Conservation (phyloP, 2,329 filamentous ascomycete genomes). For the Fusarium graminum region DNA sequence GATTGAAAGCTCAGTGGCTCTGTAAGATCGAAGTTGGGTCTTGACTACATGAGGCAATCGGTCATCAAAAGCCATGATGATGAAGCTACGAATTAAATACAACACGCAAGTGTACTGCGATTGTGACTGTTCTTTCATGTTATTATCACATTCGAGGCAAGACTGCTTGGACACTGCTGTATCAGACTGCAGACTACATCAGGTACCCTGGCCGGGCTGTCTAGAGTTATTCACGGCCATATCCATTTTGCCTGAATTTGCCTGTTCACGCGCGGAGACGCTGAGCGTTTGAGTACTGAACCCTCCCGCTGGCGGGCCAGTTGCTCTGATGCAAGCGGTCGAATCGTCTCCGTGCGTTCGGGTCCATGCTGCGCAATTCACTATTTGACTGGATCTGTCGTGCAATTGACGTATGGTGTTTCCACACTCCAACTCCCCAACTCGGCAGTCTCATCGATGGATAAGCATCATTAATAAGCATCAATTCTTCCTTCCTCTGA, state of each 20-base stretch:
- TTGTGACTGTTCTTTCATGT: not conserved
- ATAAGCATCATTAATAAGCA: conserved; percentile 31
- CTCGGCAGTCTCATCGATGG: conserved; percentile 23
- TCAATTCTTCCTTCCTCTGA: conserved; percentile 13
- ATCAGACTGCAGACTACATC: not conserved
- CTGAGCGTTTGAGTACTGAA: conserved; percentile 10
- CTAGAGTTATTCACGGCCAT: conserved; percentile 2
- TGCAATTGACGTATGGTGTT: conserved; percentile 41
- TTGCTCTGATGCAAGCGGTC: conserved; percentile 29
- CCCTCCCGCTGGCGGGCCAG: conserved; percentile 18
- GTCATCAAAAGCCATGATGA: conserved; percentile 6
- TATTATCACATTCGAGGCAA: not conserved
- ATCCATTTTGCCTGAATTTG: conserved; percentile 20
- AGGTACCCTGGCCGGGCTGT: too few species aligned
- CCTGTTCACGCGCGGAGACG: conserved; percentile 19
- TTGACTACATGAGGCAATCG: conserved; percentile 7
- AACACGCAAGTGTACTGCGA: conserved; percentile 2
- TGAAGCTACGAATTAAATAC: conserved; percentile 6
- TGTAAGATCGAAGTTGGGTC: not conserved
- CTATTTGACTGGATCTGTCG: conserved; percentile 33
- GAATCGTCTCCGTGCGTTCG: conserved; percentile 36
- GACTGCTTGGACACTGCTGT: not conserved
- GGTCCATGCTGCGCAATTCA: conserved; percentile 29
- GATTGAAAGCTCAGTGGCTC: conserved; percentile 21
- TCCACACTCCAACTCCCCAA: conserved; percentile 29